These are phyloP conservation scores for Sungouiella thailandica DNA, from an alignment of 805 yeast species.

Conservation along the genomic window DNA sequence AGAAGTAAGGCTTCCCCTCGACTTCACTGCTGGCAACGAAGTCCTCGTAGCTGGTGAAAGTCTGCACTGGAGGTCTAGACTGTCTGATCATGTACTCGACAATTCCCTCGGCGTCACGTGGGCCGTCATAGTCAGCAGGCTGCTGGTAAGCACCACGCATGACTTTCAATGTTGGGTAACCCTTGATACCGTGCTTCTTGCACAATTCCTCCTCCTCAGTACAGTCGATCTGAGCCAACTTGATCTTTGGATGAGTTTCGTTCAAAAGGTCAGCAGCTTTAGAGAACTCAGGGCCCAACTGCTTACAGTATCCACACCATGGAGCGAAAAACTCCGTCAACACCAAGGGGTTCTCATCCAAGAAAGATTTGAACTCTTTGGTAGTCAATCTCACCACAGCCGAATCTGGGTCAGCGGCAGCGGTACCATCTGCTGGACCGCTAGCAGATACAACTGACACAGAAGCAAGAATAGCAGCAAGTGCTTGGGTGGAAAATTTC, in stretches of 20 bases:
- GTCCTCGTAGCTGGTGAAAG: conserved; percentile 40
- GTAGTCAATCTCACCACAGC: conserved; percentile 79
- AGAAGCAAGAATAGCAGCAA: conserved; percentile 35
- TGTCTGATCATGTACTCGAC: conserved; percentile 75
- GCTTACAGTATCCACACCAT: conserved; percentile 98
- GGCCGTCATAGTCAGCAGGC: conserved; percentile 72
- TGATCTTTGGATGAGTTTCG: conserved; percentile 49
- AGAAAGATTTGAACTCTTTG: conserved; percentile 59
- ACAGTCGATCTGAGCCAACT: conserved; percentile 82
- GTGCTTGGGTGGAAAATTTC: conserved; percentile 32
- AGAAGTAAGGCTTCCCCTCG: conserved; percentile 49
- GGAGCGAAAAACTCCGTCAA: conserved; percentile 89
- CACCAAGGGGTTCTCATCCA: conserved; percentile 70
- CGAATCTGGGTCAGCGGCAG: conserved; percentile 75
- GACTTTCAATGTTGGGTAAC: conserved; percentile 81
- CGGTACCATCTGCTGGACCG: conserved; percentile 48
- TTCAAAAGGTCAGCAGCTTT: conserved; percentile 64
- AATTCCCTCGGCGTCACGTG: conserved; percentile 77
- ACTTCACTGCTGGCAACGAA: conserved; percentile 47
- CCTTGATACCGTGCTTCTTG: conserved; percentile 60
- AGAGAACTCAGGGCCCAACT: conserved; percentile 73
- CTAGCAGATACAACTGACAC: conserved; percentile 29
- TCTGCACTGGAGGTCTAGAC: conserved; percentile 63
- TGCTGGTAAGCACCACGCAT: conserved; percentile 46
- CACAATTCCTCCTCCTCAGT: conserved; percentile 73